Percentiles rank a stretch among this genome's conserved stretches.
These are phyloP conservation scores for Sanghuangporus weigelae DNA, from an alignment of 1,284 basidiomycete genomes.

Conservation along the genomic window DNA sequence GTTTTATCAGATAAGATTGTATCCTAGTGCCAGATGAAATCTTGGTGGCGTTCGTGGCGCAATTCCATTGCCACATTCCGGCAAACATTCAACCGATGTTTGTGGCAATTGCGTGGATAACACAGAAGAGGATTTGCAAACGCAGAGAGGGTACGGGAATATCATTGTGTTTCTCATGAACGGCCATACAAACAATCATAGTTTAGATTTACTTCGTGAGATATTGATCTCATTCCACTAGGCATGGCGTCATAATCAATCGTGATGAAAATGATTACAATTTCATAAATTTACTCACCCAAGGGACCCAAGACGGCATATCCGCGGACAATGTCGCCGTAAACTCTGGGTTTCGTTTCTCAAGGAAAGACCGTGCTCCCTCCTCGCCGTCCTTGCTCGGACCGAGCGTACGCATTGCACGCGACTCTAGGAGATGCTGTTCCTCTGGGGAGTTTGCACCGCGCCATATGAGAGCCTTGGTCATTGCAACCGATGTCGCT, in stretches of 20 bases:
- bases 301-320: conserved; percentile 40
- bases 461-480: conserved; percentile 47
- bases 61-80: neutral
- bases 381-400: conserved; percentile 39
- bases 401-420: conserved; percentile 37
- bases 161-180: neutral
- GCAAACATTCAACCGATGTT: neutral
- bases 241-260: neutral
- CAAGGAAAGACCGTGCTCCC: conserved; percentile 44
- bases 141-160: neutral
- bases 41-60: neutral
- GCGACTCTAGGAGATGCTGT: conserved; percentile 49
- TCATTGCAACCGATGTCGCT: conserved; percentile 42
- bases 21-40: neutral
- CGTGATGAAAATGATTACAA: neutral
- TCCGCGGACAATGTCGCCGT: conserved; percentile 37
- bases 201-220: conserved; percentile 32
- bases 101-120: neutral
- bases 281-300: conserved; percentile 33
- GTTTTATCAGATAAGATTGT: neutral
- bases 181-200: conserved; percentile 22
- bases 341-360: conserved; percentile 41
- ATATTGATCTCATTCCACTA: conserved; percentile 38
- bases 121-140: neutral
- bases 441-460: conserved; percentile 45